Percentiles rank a stretch among this genome's conserved stretches.
Evolutionary conservation across 2,329 filamentous ascomycete species (phyloP).

Genomic region (Fusarium sp.): DNA sequence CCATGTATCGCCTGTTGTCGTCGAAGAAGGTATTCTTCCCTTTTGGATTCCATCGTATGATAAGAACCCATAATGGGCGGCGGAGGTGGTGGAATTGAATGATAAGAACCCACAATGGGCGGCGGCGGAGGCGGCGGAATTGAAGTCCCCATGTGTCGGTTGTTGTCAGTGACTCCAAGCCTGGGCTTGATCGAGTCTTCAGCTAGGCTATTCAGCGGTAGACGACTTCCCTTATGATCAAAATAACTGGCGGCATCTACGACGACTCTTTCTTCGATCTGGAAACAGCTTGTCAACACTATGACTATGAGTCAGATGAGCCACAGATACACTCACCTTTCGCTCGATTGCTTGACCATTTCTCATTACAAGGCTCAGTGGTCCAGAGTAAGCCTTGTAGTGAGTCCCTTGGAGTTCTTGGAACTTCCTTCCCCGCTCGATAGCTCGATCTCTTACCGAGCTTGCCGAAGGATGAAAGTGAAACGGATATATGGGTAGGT

Average conservation of each 20-base stretch:
- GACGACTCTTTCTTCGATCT: neutral
- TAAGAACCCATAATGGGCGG: rapidly evolving
- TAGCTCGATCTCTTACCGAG: neutral
- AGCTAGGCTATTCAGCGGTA: neutral
- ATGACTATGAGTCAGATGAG: rapidly evolving
- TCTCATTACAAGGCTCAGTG: rapidly evolving
- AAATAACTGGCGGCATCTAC: neutral
- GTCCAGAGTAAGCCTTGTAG: neutral
- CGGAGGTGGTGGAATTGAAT: too few species aligned
- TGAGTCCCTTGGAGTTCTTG: neutral
- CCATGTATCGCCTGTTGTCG: neutral
- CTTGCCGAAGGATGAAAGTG: neutral
- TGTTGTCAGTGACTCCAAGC: neutral
- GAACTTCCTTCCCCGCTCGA: neutral
- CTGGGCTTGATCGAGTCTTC: neutral
- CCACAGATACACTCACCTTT: neutral
- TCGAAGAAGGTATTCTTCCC: neutral
- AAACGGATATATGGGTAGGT: neutral
- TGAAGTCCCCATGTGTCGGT: neutral
- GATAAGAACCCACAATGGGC: rapidly evolving
- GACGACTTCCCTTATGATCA: neutral
- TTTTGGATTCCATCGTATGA: neutral
- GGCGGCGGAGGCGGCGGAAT: too few species aligned
- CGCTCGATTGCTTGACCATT: neutral
- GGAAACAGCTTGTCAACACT: neutral